Evolutionary conservation across 306 rosid genomes (phyloP), one percentile per base, ranked within the genome.

Genomic region (Cotoneaster glaucophyllus): DNA sequence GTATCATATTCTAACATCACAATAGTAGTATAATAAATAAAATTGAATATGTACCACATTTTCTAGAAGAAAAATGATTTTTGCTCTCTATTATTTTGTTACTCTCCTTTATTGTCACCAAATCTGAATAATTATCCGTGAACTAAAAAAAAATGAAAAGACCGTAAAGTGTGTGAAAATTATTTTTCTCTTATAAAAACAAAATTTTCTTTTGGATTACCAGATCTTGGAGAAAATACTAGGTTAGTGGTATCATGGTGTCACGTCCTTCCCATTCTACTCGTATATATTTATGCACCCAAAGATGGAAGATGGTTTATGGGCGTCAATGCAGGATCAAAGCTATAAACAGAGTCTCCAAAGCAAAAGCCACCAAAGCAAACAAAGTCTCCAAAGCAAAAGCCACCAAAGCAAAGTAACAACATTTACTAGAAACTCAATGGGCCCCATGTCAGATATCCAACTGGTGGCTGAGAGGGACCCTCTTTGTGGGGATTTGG

Each of bases 401-500:
- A n/a, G n/a, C n/a, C n/a, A n/a, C 59, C 2, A 59, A 11, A 62
- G 43, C 68, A 31, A 15, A 28, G 24, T 15, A 52, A 19, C 41
- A 57, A 56, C 34, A 58, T 43, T 22, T 25, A 19, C 58, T 28
- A 72, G 45, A 71, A 41, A 14, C 19, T 34, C 17, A 45, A 11
- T 63, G 85, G 95, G 93, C 17, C 95, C 95, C 87, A 66, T 25
- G 63, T 62, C 73, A 80, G 88, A 85, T 80, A 86, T 75, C 74
- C 70, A 87, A 65, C 77, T 77, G 81, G 89, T 91, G 96, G 96
- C 41, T 79, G 85, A 89, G 81, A 89, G 5, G 2, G 10, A 7
- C 2, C 41, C 41, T 37, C 10, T 37, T 37, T 6, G 41, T 37
- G 4, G 39, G 8, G 8, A 34, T 34, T 1, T 34, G 39, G 8